Conservation (phyloP, 208 protist genomes). For the Porcisia hertigi region DNA sequence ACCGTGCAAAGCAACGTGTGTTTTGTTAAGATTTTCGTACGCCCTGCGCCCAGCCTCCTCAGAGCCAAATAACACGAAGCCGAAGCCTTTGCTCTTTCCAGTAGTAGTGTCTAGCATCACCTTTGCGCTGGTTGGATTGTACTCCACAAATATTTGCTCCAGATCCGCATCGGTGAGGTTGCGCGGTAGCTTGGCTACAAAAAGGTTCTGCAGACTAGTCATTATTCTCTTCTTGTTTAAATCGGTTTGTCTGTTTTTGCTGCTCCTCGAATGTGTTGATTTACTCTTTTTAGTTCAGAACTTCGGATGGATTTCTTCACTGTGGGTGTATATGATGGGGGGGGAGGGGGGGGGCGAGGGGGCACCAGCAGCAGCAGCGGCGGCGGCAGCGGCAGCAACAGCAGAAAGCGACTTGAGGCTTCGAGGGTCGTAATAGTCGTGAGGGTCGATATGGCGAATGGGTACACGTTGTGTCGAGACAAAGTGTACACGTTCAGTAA, state of each 20-base stretch:
- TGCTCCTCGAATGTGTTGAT: neutral
- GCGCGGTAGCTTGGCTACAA: slow-evolving; percentile 95
- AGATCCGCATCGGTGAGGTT: slow-evolving; percentile 85
- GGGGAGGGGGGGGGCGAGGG: too few relatives aligned
- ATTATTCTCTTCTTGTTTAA: slow-evolving; percentile 26
- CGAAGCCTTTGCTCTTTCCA: slow-evolving; percentile 94
- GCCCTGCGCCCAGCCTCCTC: slow-evolving; percentile 85
- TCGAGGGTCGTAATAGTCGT: too few relatives aligned
- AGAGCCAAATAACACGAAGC: slow-evolving; percentile 95
- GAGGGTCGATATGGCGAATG: too few relatives aligned
- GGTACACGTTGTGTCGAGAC: neutral
- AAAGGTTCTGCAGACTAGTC: slow-evolving; percentile 95
- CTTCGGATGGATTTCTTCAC: neutral
- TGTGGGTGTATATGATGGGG: too few relatives aligned
- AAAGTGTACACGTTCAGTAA: neutral
- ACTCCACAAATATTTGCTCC: slow-evolving; percentile 70
- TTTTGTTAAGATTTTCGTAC: slow-evolving; percentile 75
- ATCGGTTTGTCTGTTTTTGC: neutral
- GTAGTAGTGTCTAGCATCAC: slow-evolving; percentile 91
- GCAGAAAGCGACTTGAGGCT: too few relatives aligned
- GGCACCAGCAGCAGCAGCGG: too few relatives aligned
- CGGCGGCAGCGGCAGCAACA: too few relatives aligned
- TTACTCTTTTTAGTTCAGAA: neutral
- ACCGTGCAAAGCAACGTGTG: slow-evolving; percentile 49
- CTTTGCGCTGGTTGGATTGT: slow-evolving; percentile 87